A percentile compares a stretch with the other conserved stretches of the same genome.
These are phyloP conservation scores for Cymodocea nodosa DNA, from an alignment of 116 monocot genomes.

Conservation along the genomic window DNA sequence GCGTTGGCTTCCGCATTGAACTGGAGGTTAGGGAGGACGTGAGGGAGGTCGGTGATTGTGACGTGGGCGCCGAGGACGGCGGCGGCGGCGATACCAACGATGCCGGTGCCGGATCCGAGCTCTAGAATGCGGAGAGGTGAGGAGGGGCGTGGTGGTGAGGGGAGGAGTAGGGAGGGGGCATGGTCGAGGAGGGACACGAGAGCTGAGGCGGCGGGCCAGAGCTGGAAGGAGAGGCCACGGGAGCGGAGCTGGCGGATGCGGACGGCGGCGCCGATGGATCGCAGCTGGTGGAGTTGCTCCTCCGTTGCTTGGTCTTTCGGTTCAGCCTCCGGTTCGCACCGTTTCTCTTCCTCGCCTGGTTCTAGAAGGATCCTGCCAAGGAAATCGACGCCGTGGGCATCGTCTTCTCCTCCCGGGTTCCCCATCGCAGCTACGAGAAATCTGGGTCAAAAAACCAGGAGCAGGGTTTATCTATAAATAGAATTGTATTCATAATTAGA, in stretches of 20 bases:
- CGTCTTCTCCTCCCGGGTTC: too few relatives aligned
- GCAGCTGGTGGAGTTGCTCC: constrained; percentile 24
- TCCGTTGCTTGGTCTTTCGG: not conserved
- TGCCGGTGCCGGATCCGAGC: constrained; percentile 73
- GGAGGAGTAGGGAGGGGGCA: constrained; percentile 32
- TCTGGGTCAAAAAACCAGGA: too few relatives aligned
- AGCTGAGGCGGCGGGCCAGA: constrained; percentile 87
- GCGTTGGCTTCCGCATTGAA: constrained; percentile 61
- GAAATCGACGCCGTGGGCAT: too few relatives aligned
- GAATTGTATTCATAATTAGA: too few relatives aligned
- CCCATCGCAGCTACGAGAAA: too few relatives aligned
- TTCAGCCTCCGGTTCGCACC: not conserved
- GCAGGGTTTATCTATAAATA: too few relatives aligned
- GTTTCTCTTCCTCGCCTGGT: too few relatives aligned
- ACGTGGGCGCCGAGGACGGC: constrained; percentile 53
- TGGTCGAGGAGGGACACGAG: constrained; percentile 67
- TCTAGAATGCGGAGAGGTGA: constrained; percentile 49
- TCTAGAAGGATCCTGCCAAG: too few relatives aligned
- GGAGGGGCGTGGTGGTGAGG: constrained; percentile 38
- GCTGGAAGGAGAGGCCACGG: constrained; percentile 92
- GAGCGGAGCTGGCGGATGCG: constrained; percentile 44
- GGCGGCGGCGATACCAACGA: constrained; percentile 61
- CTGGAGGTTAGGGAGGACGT: constrained; percentile 70
- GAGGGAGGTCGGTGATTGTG: constrained; percentile 77
- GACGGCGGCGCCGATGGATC: constrained; percentile 24